Conservation (phyloP, 176 grass and related monocot genomes). For the Carex myosuroides region DNA sequence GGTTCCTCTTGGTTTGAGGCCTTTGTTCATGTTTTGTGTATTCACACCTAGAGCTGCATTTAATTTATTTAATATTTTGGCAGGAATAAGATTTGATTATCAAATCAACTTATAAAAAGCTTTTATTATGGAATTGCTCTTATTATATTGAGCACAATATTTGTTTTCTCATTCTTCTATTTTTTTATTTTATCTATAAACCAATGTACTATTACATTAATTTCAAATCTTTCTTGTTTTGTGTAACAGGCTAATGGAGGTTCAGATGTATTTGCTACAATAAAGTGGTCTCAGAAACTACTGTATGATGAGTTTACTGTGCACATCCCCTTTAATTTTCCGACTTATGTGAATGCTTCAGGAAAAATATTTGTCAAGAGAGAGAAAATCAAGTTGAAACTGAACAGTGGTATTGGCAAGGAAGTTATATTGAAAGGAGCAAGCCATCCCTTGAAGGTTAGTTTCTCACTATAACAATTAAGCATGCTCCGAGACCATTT, state of each 20-base stretch:
- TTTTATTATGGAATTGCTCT: not conserved
- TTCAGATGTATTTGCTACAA: slow-evolving; percentile 56
- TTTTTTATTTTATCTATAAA: not conserved
- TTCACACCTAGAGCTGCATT: not conserved
- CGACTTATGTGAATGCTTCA: slow-evolving; percentile 72
- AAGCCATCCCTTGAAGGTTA: slow-evolving; percentile 90
- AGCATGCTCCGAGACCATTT: not conserved
- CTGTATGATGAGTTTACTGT: slow-evolving; percentile 69
- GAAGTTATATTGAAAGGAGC: slow-evolving; percentile 75
- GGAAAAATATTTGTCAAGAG: slow-evolving; percentile 79
- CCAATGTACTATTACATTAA: not conserved
- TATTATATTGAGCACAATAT: slow-evolving; percentile 11
- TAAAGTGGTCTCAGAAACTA: slow-evolving; percentile 93
- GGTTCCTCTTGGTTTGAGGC: not conserved
- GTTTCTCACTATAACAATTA: slow-evolving; percentile 21
- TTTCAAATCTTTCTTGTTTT: not conserved
- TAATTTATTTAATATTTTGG: slow-evolving; percentile 3
- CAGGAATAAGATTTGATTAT: not conserved
- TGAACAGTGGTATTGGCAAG: slow-evolving; percentile 70
- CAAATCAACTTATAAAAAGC: not conserved
- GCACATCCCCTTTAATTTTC: slow-evolving; percentile 67
- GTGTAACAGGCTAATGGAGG: slow-evolving; percentile 69
- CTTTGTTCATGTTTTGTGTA: not conserved
- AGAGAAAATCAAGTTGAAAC: slow-evolving; percentile 81
- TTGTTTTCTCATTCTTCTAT: not conserved